Conservation (phyloP, 306 rosid genomes). For the Lupinus albus region DNA sequence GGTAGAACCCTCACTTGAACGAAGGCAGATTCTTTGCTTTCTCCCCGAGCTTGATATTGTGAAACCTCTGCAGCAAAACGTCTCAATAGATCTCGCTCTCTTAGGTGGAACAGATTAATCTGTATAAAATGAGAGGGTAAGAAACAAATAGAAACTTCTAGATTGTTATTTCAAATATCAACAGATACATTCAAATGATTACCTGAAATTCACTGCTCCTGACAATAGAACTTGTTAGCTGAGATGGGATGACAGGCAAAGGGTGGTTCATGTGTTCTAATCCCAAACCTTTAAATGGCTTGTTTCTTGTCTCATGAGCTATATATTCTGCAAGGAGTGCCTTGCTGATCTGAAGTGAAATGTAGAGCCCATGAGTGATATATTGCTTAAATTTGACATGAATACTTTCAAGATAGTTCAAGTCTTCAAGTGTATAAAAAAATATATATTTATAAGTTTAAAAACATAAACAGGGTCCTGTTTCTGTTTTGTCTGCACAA, state of each 20-base stretch:
- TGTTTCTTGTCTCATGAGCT: constrained; percentile 61
- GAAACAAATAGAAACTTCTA: constrained; percentile 34
- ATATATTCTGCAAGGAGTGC: constrained; percentile 72
- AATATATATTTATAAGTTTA: constrained; percentile 1
- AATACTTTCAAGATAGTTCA: constrained; percentile 29
- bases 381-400: constrained; percentile 27
- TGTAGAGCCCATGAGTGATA: constrained; percentile 33
- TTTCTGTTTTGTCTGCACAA: not conserved
- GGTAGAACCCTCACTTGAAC: constrained; percentile 56
- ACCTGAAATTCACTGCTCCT: constrained; percentile 81
- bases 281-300: constrained; percentile 75
- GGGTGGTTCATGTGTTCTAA: constrained; percentile 88
- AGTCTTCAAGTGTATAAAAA: not conserved
- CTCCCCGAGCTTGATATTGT: constrained; percentile 65
- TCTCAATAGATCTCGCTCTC: constrained; percentile 81
- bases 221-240: constrained; percentile 59
- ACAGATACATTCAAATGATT: constrained; percentile 32
- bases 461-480: not conserved
- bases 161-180: constrained; percentile 9
- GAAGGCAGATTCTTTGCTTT: constrained; percentile 73
- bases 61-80: constrained; percentile 76
- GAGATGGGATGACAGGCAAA: constrained; percentile 68
- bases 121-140: constrained; percentile 44
- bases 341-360: constrained; percentile 80
- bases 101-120: constrained; percentile 76